These are phyloP conservation scores for Tilletia horrida DNA, from an alignment of 1,284 basidiomycete genomes.

Conservation along the genomic window DNA sequence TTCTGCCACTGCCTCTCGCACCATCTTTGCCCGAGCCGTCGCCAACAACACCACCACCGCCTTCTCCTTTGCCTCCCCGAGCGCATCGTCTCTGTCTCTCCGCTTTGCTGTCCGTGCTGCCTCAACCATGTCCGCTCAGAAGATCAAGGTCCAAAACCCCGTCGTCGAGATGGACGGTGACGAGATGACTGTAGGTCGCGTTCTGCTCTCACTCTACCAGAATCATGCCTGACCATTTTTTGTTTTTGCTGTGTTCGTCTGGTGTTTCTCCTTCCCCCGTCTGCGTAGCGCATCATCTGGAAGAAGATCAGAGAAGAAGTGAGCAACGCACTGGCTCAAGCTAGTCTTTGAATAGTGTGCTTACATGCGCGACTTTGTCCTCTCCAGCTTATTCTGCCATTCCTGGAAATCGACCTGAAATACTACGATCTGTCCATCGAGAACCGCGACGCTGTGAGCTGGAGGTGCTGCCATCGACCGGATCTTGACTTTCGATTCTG, in stretches of 20 bases:
- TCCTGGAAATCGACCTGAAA: constrained; percentile 92
- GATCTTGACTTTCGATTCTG: neutral
- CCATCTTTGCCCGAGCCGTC: constrained; percentile 13
- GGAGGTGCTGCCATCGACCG: neutral
- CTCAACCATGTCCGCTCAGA: constrained; percentile 28
- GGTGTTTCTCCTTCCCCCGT: too few species aligned
- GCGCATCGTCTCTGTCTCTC: neutral
- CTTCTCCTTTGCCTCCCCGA: neutral
- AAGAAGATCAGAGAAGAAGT: constrained; percentile 97
- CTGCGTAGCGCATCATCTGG: constrained; percentile 65
- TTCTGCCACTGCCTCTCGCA: neutral
- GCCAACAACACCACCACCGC: neutral
- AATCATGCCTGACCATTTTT: neutral
- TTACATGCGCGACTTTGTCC: neutral
- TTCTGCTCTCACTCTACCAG: too few species aligned
- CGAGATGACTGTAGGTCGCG: constrained; percentile 49
- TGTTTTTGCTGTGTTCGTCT: neutral
- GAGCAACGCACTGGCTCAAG: constrained; percentile 36
- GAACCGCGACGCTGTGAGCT: constrained; percentile 67
- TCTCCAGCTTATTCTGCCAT: constrained; percentile 84
- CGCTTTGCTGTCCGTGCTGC: neutral
- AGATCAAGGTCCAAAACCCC: constrained; percentile 80
- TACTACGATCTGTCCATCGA: constrained; percentile 96
- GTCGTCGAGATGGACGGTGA: constrained; percentile 75
- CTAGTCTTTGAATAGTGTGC: neutral